Evolutionary conservation across 441 rosid species (phyloP).

Genomic region (Hura crepitans): DNA sequence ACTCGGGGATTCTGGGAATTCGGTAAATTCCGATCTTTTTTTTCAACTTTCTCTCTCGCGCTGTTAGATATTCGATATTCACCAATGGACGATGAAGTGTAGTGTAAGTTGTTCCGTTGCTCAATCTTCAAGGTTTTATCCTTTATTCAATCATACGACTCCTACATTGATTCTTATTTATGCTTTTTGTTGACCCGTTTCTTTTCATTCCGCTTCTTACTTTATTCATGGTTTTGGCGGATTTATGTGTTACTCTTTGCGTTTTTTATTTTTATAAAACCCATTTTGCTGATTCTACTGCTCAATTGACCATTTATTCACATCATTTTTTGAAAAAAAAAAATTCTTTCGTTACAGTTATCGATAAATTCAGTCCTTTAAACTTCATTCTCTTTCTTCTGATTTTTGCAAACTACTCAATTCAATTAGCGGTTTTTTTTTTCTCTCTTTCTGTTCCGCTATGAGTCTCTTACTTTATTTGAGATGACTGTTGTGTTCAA

Average conservation of each 20-base stretch:
- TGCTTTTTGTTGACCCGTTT: neutral
- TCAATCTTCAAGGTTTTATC: neutral
- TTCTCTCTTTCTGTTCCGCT: neutral
- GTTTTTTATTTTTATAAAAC: no score
- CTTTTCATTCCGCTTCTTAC: neutral
- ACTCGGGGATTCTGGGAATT: neutral
- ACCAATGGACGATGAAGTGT: neutral
- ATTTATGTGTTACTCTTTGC: neutral
- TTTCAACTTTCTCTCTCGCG: neutral
- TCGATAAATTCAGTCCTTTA: neutral
- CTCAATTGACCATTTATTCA: neutral
- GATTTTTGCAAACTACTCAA: neutral
- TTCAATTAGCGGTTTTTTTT: neutral
- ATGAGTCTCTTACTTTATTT: neutral
- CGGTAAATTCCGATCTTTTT: neutral
- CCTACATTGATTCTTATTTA: slow-evolving; percentile 2
- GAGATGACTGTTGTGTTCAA: neutral
- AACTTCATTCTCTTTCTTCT: neutral
- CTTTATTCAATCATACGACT: slow-evolving; percentile 18
- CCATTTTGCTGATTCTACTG: slow-evolving; percentile 11
- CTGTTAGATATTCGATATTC: neutral
- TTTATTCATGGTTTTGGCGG: neutral
- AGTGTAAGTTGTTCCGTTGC: neutral
- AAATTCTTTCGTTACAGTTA: neutral
- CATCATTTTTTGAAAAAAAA: neutral